Base-by-base conservation (phyloP, 169 alveolate genomes). In the Babesia bigemina region DNA sequence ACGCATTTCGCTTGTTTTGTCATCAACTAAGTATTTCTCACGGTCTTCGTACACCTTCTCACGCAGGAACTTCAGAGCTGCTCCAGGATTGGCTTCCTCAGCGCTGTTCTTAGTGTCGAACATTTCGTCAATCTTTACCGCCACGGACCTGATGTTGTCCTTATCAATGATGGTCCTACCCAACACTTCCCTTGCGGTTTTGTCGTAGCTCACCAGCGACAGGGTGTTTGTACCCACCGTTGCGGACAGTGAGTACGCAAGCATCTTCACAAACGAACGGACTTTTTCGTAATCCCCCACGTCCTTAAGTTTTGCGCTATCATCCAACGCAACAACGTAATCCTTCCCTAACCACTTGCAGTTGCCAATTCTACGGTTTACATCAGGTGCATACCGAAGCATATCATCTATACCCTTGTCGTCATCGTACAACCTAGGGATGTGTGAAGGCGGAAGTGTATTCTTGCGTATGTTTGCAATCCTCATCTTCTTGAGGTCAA, bases 41-140 rank as follows among this genome's bases (percentile, higher is more conserved):
- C 26, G 63, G 48, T 65, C 55, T 28, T 55, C 61, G 6, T 69
- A 63, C 1, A 81, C 61, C 16, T 53, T 17, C 33, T 83, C 45
- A 7, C 90, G 73, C 52, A 59, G 58, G 44, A 74, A 75, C 29
- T 55, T 59, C 57, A 83, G 59, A 9, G 90, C 90, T 0, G 3
- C 36, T 14, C 90, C 90, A 8, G 85, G 73, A 33, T 75, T 26
- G 21, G 76, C 75, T 3, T 56, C 56, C 13, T 33, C 61, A 29
- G 28, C 47, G 11, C 53, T 50, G 49, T 59, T 33, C 22, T 52
- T 50, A 13, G 26, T 26, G 14, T 21, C 76, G 36, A 81, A 72
- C 79, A 81, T 72, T 28, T 36, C 29, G 36, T 72, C 79, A 44
- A 83, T 67, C 33, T 61, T n/a, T 8, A 10, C n/a, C 2, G n/a